These are phyloP conservation scores for Juncus effusus DNA, from an alignment of 176 grass and related monocot species.

Conservation along the genomic window DNA sequence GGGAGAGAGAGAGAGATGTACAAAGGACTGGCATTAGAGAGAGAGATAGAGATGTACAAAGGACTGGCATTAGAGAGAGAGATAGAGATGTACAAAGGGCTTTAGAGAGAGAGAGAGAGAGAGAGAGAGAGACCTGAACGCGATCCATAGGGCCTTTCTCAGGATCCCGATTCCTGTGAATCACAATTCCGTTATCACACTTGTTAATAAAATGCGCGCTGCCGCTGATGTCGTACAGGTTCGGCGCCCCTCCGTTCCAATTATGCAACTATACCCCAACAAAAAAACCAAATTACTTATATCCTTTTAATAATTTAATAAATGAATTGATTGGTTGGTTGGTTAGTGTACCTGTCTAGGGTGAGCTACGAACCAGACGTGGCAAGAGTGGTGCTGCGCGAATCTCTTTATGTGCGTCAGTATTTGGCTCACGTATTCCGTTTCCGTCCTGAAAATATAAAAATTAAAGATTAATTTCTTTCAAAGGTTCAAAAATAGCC, in stretches of 20 bases:
- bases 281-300: slow-evolving; percentile 33
- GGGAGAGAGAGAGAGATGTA: not conserved
- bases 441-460: slow-evolving; percentile 64
- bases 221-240: slow-evolving; percentile 95
- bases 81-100: no score
- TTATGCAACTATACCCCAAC: slow-evolving; percentile 65
- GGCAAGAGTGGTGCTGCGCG: slow-evolving; percentile 90
- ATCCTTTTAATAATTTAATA: not conserved
- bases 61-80: no score
- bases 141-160: slow-evolving; percentile 60
- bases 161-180: slow-evolving; percentile 73
- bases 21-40: no score
- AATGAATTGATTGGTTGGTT: not conserved
- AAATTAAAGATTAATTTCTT: slow-evolving; percentile 19
- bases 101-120: not conserved
- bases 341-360: slow-evolving; percentile 78
- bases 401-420: slow-evolving; percentile 90
- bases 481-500: no score
- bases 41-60: slow-evolving; percentile 28
- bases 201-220: slow-evolving; percentile 99
- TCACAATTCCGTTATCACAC: slow-evolving; percentile 97
- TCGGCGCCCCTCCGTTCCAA: slow-evolving; percentile 72
- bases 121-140: slow-evolving; percentile 49
- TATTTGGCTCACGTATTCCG: slow-evolving; percentile 95
- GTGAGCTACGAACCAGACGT: slow-evolving; percentile 99